Evolutionary conservation across 768 basidiomycete species (phyloP), one percentile per base, ranked within the genome.

Genomic region (Lepiota venenata): DNA sequence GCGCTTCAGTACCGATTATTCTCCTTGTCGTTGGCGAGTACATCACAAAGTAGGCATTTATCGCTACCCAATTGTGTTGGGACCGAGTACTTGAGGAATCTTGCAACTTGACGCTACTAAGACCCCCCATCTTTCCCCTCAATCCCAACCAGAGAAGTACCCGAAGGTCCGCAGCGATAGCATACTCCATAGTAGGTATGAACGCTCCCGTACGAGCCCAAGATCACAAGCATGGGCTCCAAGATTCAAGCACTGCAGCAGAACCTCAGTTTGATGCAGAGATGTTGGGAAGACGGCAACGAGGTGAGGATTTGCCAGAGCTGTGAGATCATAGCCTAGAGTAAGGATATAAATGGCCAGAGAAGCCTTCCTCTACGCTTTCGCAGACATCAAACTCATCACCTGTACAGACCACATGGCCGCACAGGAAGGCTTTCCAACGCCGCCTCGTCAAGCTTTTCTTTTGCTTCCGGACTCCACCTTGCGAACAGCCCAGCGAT

Each of bases 351-450:
- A 32, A 32, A 32, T 55, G 53, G 53, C 46, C 39, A 52, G 38
- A 42, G 53, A 55, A 55, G 53, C 53, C 15, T 45, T 10, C 44
- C 39, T 32, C 29, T 41, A 55, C 39, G 53, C 53, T 55, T 48
- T 48, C 39, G 14, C 15, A 48, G 53, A 42, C 53, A 55, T 48
- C 46, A 47, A 27, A 14, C 45, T 48, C 47, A 48, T 47, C 53
- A 48, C 40, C 40, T 48, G 47, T 14, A 32, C 27, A 8, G 53
- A 42, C 53, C 53, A 55, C 53, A 55, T 55, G 53, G 53, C 53
- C 36, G 40, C 47, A 21, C 47, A 55, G 46, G 53, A 48, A 55
- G 46, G 20, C 41, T 20, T 42, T 25, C 42, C 39, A 36, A 48
- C 53, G 40, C 53, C 47, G 53, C 53, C 46, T 55, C 40, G 18